A percentile compares a stretch with the other conserved stretches of the same genome.
Evolutionary conservation across 2,329 filamentous ascomycete species (phyloP).

Genomic region (Chaetomiaceae sp.): DNA sequence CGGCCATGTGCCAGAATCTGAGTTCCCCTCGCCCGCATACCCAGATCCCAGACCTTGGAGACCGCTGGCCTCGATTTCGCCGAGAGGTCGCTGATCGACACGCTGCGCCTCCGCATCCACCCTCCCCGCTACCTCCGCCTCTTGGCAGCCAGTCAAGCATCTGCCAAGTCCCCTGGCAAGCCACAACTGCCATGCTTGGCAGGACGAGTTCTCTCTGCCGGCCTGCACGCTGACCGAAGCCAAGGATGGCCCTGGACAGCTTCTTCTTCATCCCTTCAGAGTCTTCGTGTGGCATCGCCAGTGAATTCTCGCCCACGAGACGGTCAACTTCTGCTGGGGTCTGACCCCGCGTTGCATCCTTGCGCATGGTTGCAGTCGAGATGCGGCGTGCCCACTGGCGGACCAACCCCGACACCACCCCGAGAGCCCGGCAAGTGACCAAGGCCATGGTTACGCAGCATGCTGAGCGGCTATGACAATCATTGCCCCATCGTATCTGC

Average conservation of each 20-base stretch:
- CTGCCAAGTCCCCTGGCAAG: conserved; percentile 15
- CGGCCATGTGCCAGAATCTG: no score
- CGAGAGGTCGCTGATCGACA: not conserved
- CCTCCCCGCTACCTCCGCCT: no score
- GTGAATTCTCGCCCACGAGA: not conserved
- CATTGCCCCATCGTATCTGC: not conserved
- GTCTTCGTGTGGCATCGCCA: not conserved
- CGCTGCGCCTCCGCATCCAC: no score
- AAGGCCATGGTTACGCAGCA: not conserved
- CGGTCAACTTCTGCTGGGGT: not conserved
- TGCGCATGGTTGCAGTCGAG: not conserved
- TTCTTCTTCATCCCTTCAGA: not conserved
- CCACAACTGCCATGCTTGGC: conserved; percentile 4
- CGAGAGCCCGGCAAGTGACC: not conserved
- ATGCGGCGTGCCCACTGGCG: conserved; percentile 1
- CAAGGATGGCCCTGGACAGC: conserved; percentile 1
- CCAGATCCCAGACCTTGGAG: no score
- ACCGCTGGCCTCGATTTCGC: no score
- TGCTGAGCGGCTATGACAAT: not conserved
- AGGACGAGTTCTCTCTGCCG: not conserved
- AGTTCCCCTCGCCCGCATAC: no score
- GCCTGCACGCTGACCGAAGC: conserved; percentile 1
- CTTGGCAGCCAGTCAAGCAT: conserved; percentile 11
- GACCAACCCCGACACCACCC: not conserved
- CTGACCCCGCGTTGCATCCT: not conserved